Conservation (phyloP, 768 basidiomycete species). For the Rhizopogon rudus region DNA sequence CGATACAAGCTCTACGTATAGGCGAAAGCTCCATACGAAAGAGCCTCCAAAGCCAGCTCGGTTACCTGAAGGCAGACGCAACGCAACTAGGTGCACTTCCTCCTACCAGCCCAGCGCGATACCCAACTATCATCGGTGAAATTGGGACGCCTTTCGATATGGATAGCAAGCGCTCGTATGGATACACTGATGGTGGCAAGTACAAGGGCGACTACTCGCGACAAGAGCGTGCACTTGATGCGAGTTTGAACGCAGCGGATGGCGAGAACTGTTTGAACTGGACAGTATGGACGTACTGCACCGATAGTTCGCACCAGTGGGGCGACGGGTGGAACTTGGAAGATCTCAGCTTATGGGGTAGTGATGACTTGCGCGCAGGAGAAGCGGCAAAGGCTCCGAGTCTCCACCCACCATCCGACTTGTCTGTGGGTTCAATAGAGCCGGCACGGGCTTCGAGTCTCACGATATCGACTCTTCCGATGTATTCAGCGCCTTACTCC, state of each 20-base stretch:
- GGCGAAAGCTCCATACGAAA: slow-evolving; percentile 82
- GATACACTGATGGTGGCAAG: slow-evolving; percentile 63
- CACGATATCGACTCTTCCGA: slow-evolving; percentile 17
- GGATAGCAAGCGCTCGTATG: slow-evolving; percentile 84
- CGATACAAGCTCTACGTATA: slow-evolving; percentile 69
- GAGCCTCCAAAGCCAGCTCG: slow-evolving; percentile 79
- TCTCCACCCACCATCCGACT: not conserved
- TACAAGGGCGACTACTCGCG: slow-evolving; percentile 68
- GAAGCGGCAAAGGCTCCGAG: not conserved
- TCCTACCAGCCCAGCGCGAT: slow-evolving; percentile 24
- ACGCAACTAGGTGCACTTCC: slow-evolving; percentile 43
- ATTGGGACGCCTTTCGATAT: slow-evolving; percentile 95
- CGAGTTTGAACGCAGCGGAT: slow-evolving; percentile 74
- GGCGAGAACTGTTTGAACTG: slow-evolving; percentile 71
- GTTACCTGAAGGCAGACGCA: slow-evolving; percentile 70
- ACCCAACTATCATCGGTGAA: slow-evolving; percentile 92
- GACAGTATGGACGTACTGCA: slow-evolving; percentile 87
- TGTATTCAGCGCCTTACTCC: slow-evolving; percentile 13
- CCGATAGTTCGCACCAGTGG: slow-evolving; percentile 81
- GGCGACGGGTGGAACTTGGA: slow-evolving; percentile 98
- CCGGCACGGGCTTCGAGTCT: slow-evolving; percentile 12
- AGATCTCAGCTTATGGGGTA: slow-evolving; percentile 86
- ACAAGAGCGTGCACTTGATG: slow-evolving; percentile 86
- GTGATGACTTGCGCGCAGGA: slow-evolving; percentile 52
- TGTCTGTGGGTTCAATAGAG: slow-evolving; percentile 1